Evolutionary conservation across 805 yeast genomes (phyloP).

Genomic region (Starmera pachycereana): DNA sequence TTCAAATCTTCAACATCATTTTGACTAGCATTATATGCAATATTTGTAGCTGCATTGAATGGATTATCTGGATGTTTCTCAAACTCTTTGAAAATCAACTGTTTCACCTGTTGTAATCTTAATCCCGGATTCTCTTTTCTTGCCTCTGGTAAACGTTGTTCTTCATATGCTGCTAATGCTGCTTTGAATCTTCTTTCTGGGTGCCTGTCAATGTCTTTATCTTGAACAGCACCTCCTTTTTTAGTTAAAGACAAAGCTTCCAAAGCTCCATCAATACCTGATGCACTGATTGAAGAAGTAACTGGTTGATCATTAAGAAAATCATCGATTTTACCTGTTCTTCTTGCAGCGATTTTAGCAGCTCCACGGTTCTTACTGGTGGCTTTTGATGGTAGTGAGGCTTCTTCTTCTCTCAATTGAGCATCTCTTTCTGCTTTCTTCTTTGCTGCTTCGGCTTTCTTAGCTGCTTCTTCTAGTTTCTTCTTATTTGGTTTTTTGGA

Average conservation of each 20-base stretch:
- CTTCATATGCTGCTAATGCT: slow-evolving; percentile 64
- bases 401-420: slow-evolving; percentile 53
- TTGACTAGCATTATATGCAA: slow-evolving; percentile 49
- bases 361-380: slow-evolving; percentile 53
- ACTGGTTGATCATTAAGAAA: slow-evolving; percentile 44
- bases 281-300: slow-evolving; percentile 50
- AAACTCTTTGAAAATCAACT: slow-evolving; percentile 68
- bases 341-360: slow-evolving; percentile 51
- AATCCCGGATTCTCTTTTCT: slow-evolving; percentile 74
- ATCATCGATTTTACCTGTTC: slow-evolving; percentile 56
- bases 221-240: slow-evolving; percentile 42
- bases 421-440: slow-evolving; percentile 80
- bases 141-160: slow-evolving; percentile 57
- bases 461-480: slow-evolving; percentile 56
- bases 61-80: slow-evolving; percentile 76
- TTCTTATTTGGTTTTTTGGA: slow-evolving; percentile 60
- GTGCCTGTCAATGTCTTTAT: slow-evolving; percentile 68
- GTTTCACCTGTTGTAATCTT: slow-evolving; percentile 69
- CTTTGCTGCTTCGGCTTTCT: slow-evolving; percentile 65
- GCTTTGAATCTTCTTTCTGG: slow-evolving; percentile 87
- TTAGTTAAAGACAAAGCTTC: slow-evolving; percentile 65
- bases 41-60: slow-evolving; percentile 59
- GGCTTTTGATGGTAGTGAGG: slow-evolving; percentile 49
- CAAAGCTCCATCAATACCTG: slow-evolving; percentile 69
- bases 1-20: slow-evolving; percentile 38